phyloP scores from a whole-genome alignment of 2,329 filamentous ascomycete genomes.

The Fusarium sp. region DNA sequence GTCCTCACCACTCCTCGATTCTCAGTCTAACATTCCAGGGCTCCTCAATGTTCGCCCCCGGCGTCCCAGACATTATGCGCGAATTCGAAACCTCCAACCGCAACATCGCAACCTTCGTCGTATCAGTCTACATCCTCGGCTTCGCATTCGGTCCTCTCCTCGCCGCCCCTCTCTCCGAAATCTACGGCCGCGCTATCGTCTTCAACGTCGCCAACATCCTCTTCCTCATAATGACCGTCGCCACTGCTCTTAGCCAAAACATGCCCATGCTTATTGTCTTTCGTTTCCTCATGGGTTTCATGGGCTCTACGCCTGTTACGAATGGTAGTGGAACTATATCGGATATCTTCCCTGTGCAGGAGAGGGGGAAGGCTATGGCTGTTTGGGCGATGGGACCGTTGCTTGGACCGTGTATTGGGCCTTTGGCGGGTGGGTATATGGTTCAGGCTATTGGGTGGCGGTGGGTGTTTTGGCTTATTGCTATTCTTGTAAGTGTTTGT shows the following conservation, averaged over 20 bases:
- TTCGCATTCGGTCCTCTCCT: slow-evolving; percentile 70
- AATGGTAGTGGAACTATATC: slow-evolving; percentile 74
- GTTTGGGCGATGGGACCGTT: slow-evolving; percentile 72
- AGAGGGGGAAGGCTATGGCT: slow-evolving; percentile 72
- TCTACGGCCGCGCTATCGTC: slow-evolving; percentile 64
- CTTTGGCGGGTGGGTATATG: slow-evolving; percentile 58
- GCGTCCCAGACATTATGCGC: slow-evolving; percentile 59
- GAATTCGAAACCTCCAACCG: slow-evolving; percentile 53
- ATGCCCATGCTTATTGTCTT: slow-evolving; percentile 71
- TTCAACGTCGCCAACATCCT: slow-evolving; percentile 58
- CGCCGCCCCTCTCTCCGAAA: slow-evolving; percentile 71
- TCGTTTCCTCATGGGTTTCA: slow-evolving; percentile 70
- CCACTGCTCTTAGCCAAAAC: slow-evolving; percentile 64
- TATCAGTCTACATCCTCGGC: slow-evolving; percentile 60
- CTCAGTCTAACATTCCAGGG: slow-evolving; percentile 26
- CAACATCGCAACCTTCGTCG: slow-evolving; percentile 57
- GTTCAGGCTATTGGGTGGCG: slow-evolving; percentile 59
- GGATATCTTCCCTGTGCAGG: slow-evolving; percentile 69
- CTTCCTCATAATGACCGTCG: slow-evolving; percentile 63
- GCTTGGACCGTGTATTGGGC: slow-evolving; percentile 65
- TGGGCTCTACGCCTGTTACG: slow-evolving; percentile 71
- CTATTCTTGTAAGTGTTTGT: slow-evolving; percentile 40
- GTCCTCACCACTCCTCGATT: accelerated
- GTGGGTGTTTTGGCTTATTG: slow-evolving; percentile 54
- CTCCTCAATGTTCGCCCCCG: slow-evolving; percentile 48